Conservation (phyloP, 345 rosid genomes). For the Reutealis trisperma region DNA sequence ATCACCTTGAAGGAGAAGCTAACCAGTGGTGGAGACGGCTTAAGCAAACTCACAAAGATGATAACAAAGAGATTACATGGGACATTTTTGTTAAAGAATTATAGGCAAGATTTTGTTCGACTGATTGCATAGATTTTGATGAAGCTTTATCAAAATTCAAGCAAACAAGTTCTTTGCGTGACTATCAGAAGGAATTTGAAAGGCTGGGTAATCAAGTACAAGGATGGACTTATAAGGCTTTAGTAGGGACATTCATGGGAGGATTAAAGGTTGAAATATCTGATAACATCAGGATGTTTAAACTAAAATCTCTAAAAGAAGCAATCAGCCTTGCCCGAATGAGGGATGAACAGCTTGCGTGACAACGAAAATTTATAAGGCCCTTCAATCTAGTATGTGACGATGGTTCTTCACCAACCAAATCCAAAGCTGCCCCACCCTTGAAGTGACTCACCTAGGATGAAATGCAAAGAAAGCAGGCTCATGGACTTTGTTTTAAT, state of each 20-base stretch:
- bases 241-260: not conserved
- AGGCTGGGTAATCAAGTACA: not conserved
- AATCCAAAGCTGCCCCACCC: not conserved
- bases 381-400: not conserved
- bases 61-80: not conserved
- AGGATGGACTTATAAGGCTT: not conserved
- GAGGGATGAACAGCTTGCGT: not conserved
- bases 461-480: not conserved
- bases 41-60: not conserved
- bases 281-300: not conserved
- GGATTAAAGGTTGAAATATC: not conserved
- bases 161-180: not conserved
- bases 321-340: not conserved
- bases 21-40: too few species aligned
- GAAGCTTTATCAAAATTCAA: not conserved
- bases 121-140: not conserved
- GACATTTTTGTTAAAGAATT: not conserved
- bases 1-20: not conserved
- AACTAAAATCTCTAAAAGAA: not conserved
- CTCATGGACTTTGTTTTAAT: not conserved
- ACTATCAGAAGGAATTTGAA: not conserved
- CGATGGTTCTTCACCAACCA: not conserved
- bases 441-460: not conserved
- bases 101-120: not conserved
- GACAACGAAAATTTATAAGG: not conserved